Conservation (phyloP, 1,284 basidiomycete species). For the Dichomitus squalens region DNA sequence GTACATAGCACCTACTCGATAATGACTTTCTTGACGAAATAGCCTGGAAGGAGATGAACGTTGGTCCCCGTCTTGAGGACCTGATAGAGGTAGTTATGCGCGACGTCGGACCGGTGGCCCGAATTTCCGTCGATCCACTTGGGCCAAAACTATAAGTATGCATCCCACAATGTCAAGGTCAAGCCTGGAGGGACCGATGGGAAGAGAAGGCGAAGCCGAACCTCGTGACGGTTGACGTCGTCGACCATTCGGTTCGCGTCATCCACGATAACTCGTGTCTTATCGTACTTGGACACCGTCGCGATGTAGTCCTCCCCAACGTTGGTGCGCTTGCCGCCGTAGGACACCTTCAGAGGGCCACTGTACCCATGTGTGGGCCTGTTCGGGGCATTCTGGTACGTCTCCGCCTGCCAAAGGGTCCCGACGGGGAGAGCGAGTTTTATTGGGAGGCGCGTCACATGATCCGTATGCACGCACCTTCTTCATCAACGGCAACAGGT, state of each 20-base stretch:
- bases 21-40: constrained; percentile 31
- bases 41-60: constrained; percentile 28
- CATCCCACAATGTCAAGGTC: not conserved
- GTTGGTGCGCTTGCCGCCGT: constrained; percentile 24
- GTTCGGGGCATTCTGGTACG: not conserved
- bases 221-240: constrained; percentile 28
- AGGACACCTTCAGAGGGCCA: constrained; percentile 32
- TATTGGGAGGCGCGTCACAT: not conserved
- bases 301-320: constrained; percentile 28
- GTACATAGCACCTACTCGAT: constrained; percentile 24
- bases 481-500: constrained; percentile 42
- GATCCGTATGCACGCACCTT: constrained; percentile 17
- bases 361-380: constrained; percentile 25
- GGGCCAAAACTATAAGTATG: constrained; percentile 1
- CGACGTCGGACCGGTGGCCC: constrained; percentile 58
- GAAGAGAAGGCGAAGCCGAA: constrained; percentile 8
- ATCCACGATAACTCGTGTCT: constrained; percentile 10
- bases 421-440: not conserved
- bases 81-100: constrained; percentile 61
- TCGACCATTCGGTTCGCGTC: constrained; percentile 28
- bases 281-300: constrained; percentile 20
- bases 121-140: constrained; percentile 55
- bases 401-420: not conserved
- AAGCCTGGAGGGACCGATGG: constrained; percentile 17
- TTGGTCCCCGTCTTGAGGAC: constrained; percentile 30